Base-by-base conservation (phyloP, 1,284 basidiomycete species). In the Ustilago hordei region DNA sequence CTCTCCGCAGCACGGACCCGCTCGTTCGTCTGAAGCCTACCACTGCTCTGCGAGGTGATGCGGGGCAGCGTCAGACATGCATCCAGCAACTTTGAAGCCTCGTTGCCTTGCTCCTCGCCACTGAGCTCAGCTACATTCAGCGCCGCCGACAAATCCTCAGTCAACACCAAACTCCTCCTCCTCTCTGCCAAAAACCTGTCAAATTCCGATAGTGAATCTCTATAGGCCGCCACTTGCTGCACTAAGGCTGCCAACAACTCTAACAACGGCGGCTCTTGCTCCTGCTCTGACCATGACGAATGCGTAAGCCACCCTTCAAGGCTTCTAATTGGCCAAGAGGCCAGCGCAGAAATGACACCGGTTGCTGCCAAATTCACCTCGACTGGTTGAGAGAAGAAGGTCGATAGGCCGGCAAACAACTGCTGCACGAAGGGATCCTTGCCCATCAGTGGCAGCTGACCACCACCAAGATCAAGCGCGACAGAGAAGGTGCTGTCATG, bases 71-170 rank as follows among this genome's bases (percentile, higher is more conserved):
- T 62, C 36, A 77, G 28, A 7, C 60, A 69, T 5, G 67, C 58
- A 4, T 39, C 12, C 8, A 69, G 3, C 23, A 31, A 36, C 19
- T 45, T 48, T 28, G 38, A 28, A 8, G 34, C 54, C 38, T 45
- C 60, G 13, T 55, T 55, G 3, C 43, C 54, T 5, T 52, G 60
- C 8, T 53, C 59, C 15, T 58, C 62, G 1, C 28, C 47, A 17
- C 36, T 35, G 3, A 55, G n/a, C 7, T 67, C 70, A 32, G 39
- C 62, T 13, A 81, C 52, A 7, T 78, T 75, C n/a, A 98, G 88
- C 2, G 95, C 95, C 81, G 98, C 96, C 19, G 92, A 93, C 36
- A 98, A 87, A 83, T 96, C 95, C 86, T 98, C 95, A 1, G 93
- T 93, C 86, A 96, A 97, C 31, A 97, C 88, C 19, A 99, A 88